Conservation (phyloP, 2,329 filamentous ascomycete species). For the Aschersonia sp. region DNA sequence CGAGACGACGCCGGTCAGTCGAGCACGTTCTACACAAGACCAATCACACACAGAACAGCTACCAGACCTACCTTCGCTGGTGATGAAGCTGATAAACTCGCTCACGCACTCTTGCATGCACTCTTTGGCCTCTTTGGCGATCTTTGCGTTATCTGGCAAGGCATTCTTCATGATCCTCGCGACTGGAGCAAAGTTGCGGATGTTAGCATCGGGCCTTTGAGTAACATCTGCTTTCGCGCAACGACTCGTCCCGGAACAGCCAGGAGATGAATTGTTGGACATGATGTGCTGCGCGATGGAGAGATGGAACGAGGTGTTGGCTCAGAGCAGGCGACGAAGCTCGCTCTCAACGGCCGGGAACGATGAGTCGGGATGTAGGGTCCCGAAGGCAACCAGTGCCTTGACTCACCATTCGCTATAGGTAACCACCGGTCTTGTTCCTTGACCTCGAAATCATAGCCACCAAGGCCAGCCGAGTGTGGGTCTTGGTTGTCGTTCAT, state of each 20-base stretch:
- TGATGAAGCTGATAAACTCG: slow-evolving; percentile 99
- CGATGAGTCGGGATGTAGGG: neutral
- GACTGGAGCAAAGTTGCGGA: slow-evolving; percentile 88
- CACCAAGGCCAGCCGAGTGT: slow-evolving; percentile 50
- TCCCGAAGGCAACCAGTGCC: slow-evolving; percentile 5
- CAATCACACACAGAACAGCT: neutral
- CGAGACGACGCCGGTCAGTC: slow-evolving; percentile 2
- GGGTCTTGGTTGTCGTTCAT: slow-evolving; percentile 78
- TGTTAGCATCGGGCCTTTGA: slow-evolving; percentile 72
- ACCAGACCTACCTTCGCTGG: slow-evolving; percentile 71
- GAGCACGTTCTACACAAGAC: neutral
- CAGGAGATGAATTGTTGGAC: slow-evolving; percentile 43
- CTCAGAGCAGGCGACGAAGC: no score
- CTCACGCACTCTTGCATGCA: slow-evolving; percentile 99
- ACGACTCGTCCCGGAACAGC: slow-evolving; percentile 33
- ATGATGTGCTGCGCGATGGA: slow-evolving; percentile 27
- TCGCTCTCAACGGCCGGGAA: neutral
- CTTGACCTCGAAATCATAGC: slow-evolving; percentile 96
- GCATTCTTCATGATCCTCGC: slow-evolving; percentile 98
- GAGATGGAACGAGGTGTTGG: slow-evolving; percentile 2
- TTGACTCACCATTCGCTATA: slow-evolving; percentile 96
- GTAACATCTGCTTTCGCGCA: slow-evolving; percentile 31
- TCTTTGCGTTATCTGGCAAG: slow-evolving; percentile 95
- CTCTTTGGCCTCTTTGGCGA: slow-evolving; percentile 97
- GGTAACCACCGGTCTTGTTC: slow-evolving; percentile 99